phyloP scores from a whole-genome alignment of 169 alveolate genomes.

The Amoebophrya sp. region DNA sequence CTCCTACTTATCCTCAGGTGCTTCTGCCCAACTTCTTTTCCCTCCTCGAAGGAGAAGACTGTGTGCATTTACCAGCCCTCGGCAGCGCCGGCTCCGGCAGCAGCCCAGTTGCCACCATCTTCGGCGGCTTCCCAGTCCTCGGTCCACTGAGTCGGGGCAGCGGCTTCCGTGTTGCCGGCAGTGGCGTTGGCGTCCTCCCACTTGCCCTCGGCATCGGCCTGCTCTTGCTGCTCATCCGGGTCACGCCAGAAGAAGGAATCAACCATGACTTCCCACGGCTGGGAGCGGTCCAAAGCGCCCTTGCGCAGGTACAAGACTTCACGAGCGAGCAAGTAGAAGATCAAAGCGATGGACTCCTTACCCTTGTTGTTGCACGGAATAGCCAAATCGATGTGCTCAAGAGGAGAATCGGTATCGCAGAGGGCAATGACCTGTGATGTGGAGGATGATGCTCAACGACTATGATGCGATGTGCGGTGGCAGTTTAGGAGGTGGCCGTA shows the following conservation, averaged over 20 bases:
- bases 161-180: neutral
- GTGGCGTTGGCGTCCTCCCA: neutral
- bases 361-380: slow-evolving; percentile 98
- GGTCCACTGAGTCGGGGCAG: neutral
- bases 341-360: slow-evolving; percentile 89
- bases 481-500: no score
- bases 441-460: no score
- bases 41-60: no score
- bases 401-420: slow-evolving; percentile 96
- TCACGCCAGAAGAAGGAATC: slow-evolving; percentile 59
- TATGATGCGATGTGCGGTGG: no score
- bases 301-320: slow-evolving; percentile 92
- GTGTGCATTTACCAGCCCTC: slow-evolving; percentile 29
- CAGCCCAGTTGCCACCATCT: neutral
- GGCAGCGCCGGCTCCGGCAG: neutral
- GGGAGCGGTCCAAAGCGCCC: slow-evolving; percentile 30
- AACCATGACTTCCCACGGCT: slow-evolving; percentile 55
- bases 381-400: slow-evolving; percentile 94
- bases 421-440: slow-evolving; percentile 78
- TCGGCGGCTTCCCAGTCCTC: slow-evolving; percentile 11
- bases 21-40: no score
- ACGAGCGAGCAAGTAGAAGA: slow-evolving; percentile 97
- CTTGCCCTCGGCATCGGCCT: slow-evolving; percentile 12
- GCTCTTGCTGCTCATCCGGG: slow-evolving; percentile 50
- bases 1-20: no score